Percentiles rank a stretch among this genome's conserved stretches.
Conservation (phyloP, 345 rosid genomes). For the Rhodomyrtus tomentosa region DNA sequence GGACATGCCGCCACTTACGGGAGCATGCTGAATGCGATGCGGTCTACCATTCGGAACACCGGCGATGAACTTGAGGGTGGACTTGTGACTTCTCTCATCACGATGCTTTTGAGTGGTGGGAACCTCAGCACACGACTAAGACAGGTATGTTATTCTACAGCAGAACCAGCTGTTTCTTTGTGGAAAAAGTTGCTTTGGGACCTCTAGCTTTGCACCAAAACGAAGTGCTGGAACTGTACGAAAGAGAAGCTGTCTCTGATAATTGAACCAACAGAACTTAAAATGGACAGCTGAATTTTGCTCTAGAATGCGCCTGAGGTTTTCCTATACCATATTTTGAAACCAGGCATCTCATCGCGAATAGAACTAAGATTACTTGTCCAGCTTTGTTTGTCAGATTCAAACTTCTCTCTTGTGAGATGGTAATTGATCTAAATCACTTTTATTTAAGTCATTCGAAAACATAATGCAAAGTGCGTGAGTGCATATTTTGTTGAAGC, state of each 20-base stretch:
- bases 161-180: neutral
- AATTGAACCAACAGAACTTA: neutral
- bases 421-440: neutral
- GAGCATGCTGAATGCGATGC: slow-evolving; percentile 56
- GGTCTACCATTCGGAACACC: slow-evolving; percentile 46
- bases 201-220: neutral
- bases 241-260: neutral
- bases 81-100: slow-evolving; percentile 39
- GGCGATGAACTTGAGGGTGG: slow-evolving; percentile 23
- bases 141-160: slow-evolving; percentile 22
- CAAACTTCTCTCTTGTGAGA: neutral
- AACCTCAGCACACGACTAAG: slow-evolving; percentile 20
- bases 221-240: neutral
- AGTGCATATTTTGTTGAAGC: neutral
- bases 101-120: slow-evolving; percentile 50
- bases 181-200: neutral
- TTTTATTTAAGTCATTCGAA: neutral
- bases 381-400: neutral
- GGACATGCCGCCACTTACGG: slow-evolving; percentile 68
- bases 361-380: neutral
- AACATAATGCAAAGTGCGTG: neutral
- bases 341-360: neutral
- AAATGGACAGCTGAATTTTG: neutral
- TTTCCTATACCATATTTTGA: neutral
- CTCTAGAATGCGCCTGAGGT: neutral